Evolutionary conservation across 805 yeast genomes (phyloP), one percentile per base, ranked within the genome.

Genomic region (Scheffersomyces stipitis): DNA sequence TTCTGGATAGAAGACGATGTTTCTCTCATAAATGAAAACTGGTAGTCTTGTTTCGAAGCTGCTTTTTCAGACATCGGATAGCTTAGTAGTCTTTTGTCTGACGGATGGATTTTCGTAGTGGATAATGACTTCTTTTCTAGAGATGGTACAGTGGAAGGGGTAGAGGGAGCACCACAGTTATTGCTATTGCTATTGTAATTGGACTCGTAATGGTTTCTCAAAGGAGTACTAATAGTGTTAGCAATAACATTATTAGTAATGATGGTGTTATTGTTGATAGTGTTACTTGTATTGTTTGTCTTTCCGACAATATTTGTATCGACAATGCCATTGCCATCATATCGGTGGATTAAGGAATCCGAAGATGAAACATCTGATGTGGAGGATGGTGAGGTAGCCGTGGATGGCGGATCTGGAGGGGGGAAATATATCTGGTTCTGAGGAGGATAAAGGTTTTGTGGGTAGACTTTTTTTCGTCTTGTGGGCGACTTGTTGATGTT

Each of bases 21-120:
- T 7, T 62, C 69, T 28, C 54, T 52, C 74, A 68, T 68, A 40
- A 68, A 68, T 5, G 72, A 64, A 32, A 59, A 56, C 29, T 48
- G 54, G 33, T 42, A 46, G n/a, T 48, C 49, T 32, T 42, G 39
- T 34, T 58, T 31, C 39, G 39, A 36, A 5, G 28, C 15, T 6
- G 49, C 31, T 5, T 41, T 45, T n/a, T 51, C 56, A 3, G 53
- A 37, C 40, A 49, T 31, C 3, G 56, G 56, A 18, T 45, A 49
- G 30, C 51, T 48, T 14, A 43, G 26, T 20, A 42, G 39, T 34
- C 58, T 16, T 13, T 36, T 42, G 15, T 46, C 51, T 4, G 26
- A 12, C 4, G 45, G 39, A n/a, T n/a, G n/a, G 13, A 31, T 22
- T 30, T 43, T 48, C 20, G 40, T 42, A 2, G 50, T 43, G 4